A percentile compares a stretch with the other conserved stretches of the same genome.
Conservation (phyloP, 2,329 filamentous ascomycete genomes). For the Pyrenophora teres region DNA sequence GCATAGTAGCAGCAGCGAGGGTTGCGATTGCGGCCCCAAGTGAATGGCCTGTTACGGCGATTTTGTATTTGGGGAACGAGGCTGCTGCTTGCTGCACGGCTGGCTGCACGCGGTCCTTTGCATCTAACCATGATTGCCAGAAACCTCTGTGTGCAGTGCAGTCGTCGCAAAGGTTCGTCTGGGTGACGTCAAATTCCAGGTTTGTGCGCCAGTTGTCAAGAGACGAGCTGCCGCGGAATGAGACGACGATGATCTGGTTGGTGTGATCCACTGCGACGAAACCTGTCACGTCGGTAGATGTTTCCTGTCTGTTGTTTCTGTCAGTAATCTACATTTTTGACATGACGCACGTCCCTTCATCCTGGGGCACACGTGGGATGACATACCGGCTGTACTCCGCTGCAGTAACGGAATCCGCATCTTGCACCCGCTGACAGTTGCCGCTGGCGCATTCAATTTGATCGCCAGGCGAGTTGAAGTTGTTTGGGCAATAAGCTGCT, state of each 20-base stretch:
- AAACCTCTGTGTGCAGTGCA: constrained; percentile 67
- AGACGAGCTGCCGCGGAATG: constrained; percentile 63
- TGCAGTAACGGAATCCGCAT: constrained; percentile 50
- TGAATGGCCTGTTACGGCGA: constrained; percentile 69
- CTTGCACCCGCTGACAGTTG: constrained; percentile 56
- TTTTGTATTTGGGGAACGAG: constrained; percentile 57
- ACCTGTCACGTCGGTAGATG: constrained; percentile 51
- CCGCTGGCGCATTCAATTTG: constrained; percentile 52
- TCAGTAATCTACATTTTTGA: constrained; percentile 7
- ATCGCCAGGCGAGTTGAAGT: constrained; percentile 51
- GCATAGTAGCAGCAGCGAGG: constrained; percentile 60
- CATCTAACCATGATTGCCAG: constrained; percentile 61
- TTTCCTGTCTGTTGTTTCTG: constrained; percentile 11
- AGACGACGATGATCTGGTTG: constrained; percentile 60
- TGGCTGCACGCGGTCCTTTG: constrained; percentile 50
- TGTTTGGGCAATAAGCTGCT: constrained; percentile 58
- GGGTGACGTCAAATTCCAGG: constrained; percentile 49
- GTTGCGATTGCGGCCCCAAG: constrained; percentile 69
- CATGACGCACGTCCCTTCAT: no score
- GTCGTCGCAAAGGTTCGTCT: constrained; percentile 50
- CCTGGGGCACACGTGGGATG: not conserved
- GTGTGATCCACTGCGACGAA: constrained; percentile 54
- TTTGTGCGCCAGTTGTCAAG: constrained; percentile 67
- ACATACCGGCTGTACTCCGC: constrained; percentile 49
- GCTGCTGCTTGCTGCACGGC: constrained; percentile 52